These are phyloP conservation scores for Hypoxylon sp. DNA, from an alignment of 2,329 filamentous ascomycete species.

Conservation along the genomic window DNA sequence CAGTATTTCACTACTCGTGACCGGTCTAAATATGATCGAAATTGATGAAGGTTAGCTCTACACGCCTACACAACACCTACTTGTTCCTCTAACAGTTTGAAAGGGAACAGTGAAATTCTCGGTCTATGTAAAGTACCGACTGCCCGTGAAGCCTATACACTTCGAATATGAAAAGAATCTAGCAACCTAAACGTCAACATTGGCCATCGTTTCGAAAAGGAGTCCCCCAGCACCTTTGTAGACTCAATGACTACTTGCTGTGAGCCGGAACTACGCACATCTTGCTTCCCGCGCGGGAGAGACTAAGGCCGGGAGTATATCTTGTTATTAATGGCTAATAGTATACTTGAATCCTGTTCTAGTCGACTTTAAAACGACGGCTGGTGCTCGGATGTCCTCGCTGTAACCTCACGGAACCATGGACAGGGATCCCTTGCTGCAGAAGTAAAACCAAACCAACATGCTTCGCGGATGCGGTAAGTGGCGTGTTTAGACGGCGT, in stretches of 20 bases:
- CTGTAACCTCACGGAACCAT: conserved; percentile 32
- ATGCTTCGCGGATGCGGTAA: conserved; percentile 7
- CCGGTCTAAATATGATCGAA: background rate
- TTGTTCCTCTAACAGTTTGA: background rate
- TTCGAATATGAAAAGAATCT: background rate
- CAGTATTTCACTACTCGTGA: background rate
- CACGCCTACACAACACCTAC: background rate
- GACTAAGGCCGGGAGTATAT: conserved; percentile 3
- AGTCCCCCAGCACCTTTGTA: background rate
- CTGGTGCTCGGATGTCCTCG: conserved; percentile 21
- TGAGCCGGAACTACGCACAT: background rate
- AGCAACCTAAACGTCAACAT: background rate
- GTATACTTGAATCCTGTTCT: conserved; percentile 4
- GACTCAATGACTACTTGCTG: background rate
- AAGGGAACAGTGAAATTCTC: background rate
- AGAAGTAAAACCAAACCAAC: conserved; percentile 31
- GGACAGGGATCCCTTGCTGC: conserved; percentile 34
- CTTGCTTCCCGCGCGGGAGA: background rate
- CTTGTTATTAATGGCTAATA: conserved; percentile 4
- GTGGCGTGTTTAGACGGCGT: background rate
- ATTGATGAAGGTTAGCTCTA: background rate
- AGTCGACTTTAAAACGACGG: conserved; percentile 1
- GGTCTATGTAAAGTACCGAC: background rate
- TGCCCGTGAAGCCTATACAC: background rate
- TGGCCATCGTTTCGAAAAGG: background rate